A percentile compares a stretch with the other conserved stretches of the same genome.
Evolutionary conservation across 352 stramenopile species (phyloP).

Genomic region (Phytophthora cryptogea): DNA sequence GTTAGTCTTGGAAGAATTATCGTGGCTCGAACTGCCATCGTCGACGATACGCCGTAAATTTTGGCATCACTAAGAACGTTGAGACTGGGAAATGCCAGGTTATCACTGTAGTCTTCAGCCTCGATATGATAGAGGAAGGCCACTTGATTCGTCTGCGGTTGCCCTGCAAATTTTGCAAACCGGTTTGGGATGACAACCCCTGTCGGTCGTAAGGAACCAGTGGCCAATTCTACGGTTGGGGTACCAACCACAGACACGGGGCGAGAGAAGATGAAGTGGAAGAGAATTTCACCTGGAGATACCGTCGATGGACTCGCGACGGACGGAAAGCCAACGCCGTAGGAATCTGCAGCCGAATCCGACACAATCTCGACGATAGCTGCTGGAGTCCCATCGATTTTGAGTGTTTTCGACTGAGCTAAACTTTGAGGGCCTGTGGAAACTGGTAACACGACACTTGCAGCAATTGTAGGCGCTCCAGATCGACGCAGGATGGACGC

Average conservation of each 20-base stretch:
- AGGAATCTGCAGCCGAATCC: slow-evolving; percentile 51
- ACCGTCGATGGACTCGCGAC: slow-evolving; percentile 52
- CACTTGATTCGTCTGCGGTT: slow-evolving; percentile 50
- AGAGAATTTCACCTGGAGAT: slow-evolving; percentile 68
- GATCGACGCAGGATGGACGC: slow-evolving; percentile 42
- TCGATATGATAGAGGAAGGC: slow-evolving; percentile 74
- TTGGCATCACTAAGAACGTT: slow-evolving; percentile 43
- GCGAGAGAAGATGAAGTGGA: slow-evolving; percentile 66
- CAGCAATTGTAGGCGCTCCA: slow-evolving; percentile 35
- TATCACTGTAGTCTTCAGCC: slow-evolving; percentile 52
- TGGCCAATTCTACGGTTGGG: slow-evolving; percentile 61
- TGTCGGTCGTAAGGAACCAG: slow-evolving; percentile 52
- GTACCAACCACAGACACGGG: slow-evolving; percentile 49
- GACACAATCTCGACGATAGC: slow-evolving; percentile 49
- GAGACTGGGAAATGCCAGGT: slow-evolving; percentile 56
- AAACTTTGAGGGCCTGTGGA: slow-evolving; percentile 29
- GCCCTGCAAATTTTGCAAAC: slow-evolving; percentile 45
- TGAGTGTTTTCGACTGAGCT: slow-evolving; percentile 36
- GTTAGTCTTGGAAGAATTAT: slow-evolving; percentile 41
- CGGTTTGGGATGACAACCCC: slow-evolving; percentile 52
- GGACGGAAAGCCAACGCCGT: slow-evolving; percentile 65
- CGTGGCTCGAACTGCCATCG: slow-evolving; percentile 37
- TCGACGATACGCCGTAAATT: slow-evolving; percentile 57
- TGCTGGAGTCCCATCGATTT: slow-evolving; percentile 52
- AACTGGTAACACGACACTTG: slow-evolving; percentile 40